Percentiles rank a stretch among this genome's conserved stretches.
Conservation (phyloP, 75 land plant species). For the Isoetes taiwanensis region DNA sequence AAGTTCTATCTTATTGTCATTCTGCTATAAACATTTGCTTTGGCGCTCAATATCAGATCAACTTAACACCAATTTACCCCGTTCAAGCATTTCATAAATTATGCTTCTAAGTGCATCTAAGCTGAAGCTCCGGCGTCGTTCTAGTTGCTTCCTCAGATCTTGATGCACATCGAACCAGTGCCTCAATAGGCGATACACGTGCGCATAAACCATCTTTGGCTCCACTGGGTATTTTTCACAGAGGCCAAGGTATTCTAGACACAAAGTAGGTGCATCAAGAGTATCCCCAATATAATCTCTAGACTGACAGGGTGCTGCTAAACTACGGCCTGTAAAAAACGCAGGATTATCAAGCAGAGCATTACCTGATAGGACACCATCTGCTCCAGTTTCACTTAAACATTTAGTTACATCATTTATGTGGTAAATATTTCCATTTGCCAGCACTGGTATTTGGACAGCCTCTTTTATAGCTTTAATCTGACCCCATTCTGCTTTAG, state of each 20-base stretch:
- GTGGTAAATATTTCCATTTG: neutral
- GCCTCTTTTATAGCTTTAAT: neutral
- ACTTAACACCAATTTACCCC: too few relatives aligned
- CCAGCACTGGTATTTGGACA: neutral
- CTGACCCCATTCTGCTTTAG: neutral
- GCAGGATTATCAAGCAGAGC: neutral
- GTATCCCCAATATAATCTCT: too few relatives aligned
- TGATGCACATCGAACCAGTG: slow-evolving; percentile 79
- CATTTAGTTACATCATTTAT: neutral
- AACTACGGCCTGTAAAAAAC: slow-evolving; percentile 1
- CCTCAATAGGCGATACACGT: slow-evolving; percentile 86
- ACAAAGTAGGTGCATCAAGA: slow-evolving; percentile 49
- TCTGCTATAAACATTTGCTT: too few relatives aligned
- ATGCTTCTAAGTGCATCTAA: too few relatives aligned
- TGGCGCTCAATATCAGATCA: too few relatives aligned
- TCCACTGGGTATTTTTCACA: slow-evolving; percentile 92
- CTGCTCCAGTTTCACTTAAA: neutral
- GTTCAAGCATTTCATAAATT: too few relatives aligned
- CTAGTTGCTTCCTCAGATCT: slow-evolving; percentile 65
- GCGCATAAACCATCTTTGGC: slow-evolving; percentile 77
- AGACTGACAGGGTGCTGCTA: neutral
- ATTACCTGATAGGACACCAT: neutral
- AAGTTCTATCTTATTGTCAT: too few relatives aligned
- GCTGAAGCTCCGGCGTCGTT: too few relatives aligned
- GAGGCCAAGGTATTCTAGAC: slow-evolving; percentile 69